These are phyloP conservation scores for Ganoderma lucidum DNA, from an alignment of 1,284 basidiomycete species.

Conservation along the genomic window DNA sequence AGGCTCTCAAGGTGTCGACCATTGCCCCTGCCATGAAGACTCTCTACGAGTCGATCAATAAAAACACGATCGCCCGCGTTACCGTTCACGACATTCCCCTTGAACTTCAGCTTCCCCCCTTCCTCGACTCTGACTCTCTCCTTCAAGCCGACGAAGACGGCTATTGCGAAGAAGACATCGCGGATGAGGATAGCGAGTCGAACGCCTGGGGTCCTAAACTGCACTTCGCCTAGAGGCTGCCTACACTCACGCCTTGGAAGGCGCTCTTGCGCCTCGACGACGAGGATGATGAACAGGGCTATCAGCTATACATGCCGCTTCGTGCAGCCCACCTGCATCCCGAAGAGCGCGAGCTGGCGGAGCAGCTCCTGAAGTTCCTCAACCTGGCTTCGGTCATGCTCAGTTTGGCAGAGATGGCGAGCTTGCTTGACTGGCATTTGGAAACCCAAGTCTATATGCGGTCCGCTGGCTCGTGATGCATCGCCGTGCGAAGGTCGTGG, in stretches of 20 bases:
- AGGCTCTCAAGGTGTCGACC: constrained; percentile 72
- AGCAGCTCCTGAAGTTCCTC: constrained; percentile 73
- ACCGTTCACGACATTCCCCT: constrained; percentile 79
- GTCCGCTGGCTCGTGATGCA: constrained; percentile 93
- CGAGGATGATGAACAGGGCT: constrained; percentile 56
- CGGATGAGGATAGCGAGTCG: constrained; percentile 47
- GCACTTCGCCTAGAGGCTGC: constrained; percentile 73
- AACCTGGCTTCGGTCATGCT: constrained; percentile 71
- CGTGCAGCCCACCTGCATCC: constrained; percentile 66
- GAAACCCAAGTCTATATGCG: constrained; percentile 88
- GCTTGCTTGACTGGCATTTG: constrained; percentile 85
- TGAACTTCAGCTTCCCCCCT: constrained; percentile 84
- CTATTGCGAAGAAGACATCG: constrained; percentile 49
- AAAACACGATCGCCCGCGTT: constrained; percentile 74
- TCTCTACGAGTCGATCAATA: constrained; percentile 80
- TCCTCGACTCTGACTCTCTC: constrained; percentile 62
- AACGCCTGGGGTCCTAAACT: constrained; percentile 76
- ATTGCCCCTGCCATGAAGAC: constrained; percentile 79
- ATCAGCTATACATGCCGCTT: constrained; percentile 66
- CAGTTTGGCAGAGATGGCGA: constrained; percentile 89
- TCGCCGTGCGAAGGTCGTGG: constrained; percentile 88
- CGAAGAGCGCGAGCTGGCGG: constrained; percentile 72
- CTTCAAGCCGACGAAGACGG: constrained; percentile 64
- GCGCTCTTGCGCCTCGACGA: constrained; percentile 82
- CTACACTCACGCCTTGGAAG: constrained; percentile 91